Percentiles rank a stretch among this genome's conserved stretches.
Conservation (phyloP, 345 rosid genomes). For the Schrenkiella parvula region DNA sequence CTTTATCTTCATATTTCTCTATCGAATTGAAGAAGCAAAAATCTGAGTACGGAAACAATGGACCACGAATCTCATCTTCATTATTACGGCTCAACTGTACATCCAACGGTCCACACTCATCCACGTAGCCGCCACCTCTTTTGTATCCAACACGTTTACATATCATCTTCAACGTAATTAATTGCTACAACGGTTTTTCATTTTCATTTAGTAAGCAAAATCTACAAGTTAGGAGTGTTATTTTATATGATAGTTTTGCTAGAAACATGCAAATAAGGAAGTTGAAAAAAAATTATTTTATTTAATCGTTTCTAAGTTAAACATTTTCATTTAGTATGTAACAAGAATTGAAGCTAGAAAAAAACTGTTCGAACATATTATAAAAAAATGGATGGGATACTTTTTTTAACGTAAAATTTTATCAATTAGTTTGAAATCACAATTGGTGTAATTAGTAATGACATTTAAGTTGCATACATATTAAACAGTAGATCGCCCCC, state of each 20-base stretch:
- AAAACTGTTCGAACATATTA: no score
- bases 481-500: conserved; percentile 13
- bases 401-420: background rate
- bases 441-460: background rate
- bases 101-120: conserved; percentile 20
- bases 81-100: conserved; percentile 21
- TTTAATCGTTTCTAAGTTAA: no score
- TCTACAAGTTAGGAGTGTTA: background rate
- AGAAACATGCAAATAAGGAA: no score
- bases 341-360: no score
- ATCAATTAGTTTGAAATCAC: background rate
- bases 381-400: no score
- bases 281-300: no score
- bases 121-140: background rate
- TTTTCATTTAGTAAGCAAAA: background rate
- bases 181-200: conserved; percentile 2
- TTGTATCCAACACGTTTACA: conserved; percentile 13
- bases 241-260: no score
- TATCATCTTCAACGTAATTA: conserved; percentile 4
- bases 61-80: conserved; percentile 18
- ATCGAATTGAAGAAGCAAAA: conserved; percentile 24
- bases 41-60: conserved; percentile 14
- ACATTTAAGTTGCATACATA: background rate
- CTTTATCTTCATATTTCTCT: conserved; percentile 17
- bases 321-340: no score